Conservation (phyloP, 2,329 filamentous ascomycete species). For the Coniochaeta sp. region DNA sequence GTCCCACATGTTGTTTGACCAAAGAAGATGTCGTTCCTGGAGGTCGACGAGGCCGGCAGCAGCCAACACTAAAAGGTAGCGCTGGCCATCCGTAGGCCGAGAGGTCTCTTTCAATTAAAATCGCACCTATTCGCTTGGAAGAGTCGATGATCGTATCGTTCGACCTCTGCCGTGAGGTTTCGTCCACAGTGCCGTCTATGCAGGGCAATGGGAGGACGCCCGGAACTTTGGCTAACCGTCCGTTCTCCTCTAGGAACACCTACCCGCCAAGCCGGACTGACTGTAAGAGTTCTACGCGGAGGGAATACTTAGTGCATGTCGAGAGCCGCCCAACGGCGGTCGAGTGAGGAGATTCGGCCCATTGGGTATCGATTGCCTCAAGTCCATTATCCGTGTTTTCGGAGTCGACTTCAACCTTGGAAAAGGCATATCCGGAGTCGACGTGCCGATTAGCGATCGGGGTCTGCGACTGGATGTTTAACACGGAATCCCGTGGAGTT, state of each 20-base stretch:
- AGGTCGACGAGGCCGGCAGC: background rate
- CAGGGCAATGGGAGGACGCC: background rate
- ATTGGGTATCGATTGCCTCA: background rate
- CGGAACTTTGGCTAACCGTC: background rate
- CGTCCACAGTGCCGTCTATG: background rate
- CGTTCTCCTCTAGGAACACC: background rate
- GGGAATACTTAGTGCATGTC: background rate
- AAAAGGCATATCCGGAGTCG: background rate
- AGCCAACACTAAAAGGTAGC: background rate
- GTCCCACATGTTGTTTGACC: background rate
- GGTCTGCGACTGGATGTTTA: background rate
- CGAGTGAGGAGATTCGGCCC: background rate
- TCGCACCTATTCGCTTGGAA: background rate
- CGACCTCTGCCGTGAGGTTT: background rate
- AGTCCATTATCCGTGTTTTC: background rate
- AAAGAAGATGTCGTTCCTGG: background rate
- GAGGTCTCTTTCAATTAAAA: background rate
- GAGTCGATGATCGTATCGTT: background rate
- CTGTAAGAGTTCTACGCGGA: background rate
- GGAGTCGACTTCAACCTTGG: background rate
- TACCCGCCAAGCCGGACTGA: background rate
- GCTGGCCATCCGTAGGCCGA: background rate
- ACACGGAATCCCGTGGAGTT: background rate
- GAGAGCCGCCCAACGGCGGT: background rate
- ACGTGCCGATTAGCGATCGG: background rate